Evolutionary conservation across 345 rosid genomes (phyloP).

Genomic region (Linum trigynum): DNA sequence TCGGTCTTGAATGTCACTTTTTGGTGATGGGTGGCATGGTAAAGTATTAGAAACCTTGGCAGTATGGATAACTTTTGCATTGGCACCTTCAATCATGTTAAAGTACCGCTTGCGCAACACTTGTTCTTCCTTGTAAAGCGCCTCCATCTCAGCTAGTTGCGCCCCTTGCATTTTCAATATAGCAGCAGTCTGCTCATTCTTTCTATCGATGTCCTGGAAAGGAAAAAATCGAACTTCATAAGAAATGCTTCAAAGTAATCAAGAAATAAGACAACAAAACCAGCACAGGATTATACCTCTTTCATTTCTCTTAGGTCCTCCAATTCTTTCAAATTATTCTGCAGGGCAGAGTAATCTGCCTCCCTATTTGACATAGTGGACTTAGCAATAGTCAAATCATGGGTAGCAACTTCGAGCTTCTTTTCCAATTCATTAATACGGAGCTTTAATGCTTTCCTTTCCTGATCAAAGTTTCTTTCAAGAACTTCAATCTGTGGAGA

Average conservation of each 20-base stretch:
- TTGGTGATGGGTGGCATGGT: too few species aligned
- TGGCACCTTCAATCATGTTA: conserved; percentile 81
- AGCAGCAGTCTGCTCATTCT: conserved; percentile 94
- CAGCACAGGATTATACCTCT: conserved; percentile 46
- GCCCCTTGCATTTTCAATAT: conserved; percentile 91
- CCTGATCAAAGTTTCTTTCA: conserved; percentile 55
- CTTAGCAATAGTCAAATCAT: conserved; percentile 43
- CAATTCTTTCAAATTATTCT: conserved; percentile 67
- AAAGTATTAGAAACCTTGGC: too few species aligned
- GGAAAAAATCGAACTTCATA: background rate
- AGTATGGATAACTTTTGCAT: too few species aligned
- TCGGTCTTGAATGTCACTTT: too few species aligned
- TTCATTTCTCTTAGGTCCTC: conserved; percentile 92
- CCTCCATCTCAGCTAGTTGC: conserved; percentile 85
- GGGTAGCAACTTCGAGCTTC: conserved; percentile 42
- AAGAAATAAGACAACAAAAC: background rate
- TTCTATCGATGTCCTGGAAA: conserved; percentile 80
- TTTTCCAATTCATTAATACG: conserved; percentile 57
- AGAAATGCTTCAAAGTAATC: background rate
- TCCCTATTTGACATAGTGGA: conserved; percentile 44
- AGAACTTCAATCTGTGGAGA: conserved; percentile 40
- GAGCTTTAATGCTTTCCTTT: conserved; percentile 48
- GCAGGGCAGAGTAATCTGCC: conserved; percentile 43
- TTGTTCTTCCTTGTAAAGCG: conserved; percentile 86
- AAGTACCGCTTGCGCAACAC: conserved; percentile 73